These are phyloP conservation scores for Narthecium ossifragum DNA, from an alignment of 106 monocot species.

Conservation along the genomic window DNA sequence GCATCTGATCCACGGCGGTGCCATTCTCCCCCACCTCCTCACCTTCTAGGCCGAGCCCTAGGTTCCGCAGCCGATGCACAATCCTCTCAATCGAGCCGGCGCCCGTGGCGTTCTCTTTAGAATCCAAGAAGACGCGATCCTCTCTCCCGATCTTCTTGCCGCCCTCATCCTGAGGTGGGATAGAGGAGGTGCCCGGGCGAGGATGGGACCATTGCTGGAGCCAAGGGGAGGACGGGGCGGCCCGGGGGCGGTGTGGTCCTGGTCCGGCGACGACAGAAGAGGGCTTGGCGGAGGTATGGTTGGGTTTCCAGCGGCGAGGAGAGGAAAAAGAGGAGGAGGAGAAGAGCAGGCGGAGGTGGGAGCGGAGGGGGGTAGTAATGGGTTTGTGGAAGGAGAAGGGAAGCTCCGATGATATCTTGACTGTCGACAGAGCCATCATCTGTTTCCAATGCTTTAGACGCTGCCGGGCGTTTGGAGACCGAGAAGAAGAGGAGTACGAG, in stretches of 20 bases:
- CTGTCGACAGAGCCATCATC: slow-evolving; percentile 15
- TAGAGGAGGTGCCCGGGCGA: slow-evolving; percentile 3
- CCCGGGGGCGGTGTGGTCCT: slow-evolving; percentile 7
- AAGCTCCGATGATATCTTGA: slow-evolving; percentile 29
- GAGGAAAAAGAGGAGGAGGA: slow-evolving; percentile 8
- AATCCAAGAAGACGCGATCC: slow-evolving; percentile 1
- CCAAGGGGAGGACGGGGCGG: slow-evolving; percentile 39
- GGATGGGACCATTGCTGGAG: slow-evolving; percentile 45
- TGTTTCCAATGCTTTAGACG: no score
- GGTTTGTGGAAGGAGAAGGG: not conserved
- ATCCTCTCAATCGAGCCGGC: slow-evolving; percentile 69
- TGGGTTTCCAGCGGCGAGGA: not conserved
- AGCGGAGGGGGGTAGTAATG: slow-evolving; percentile 5
- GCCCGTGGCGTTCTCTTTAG: not conserved
- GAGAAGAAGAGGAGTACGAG: no score
- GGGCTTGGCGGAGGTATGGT: not conserved
- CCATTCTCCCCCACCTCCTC: slow-evolving; percentile 22
- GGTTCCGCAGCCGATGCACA: slow-evolving; percentile 77
- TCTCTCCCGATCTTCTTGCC: not conserved
- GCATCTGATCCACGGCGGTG: not conserved
- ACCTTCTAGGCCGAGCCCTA: slow-evolving; percentile 48
- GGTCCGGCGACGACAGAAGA: not conserved
- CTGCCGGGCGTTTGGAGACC: no score
- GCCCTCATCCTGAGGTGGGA: no score
- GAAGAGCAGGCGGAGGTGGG: slow-evolving; percentile 9